phyloP scores from a whole-genome alignment of 768 basidiomycete species.

The Cyclocybe aegerita region DNA sequence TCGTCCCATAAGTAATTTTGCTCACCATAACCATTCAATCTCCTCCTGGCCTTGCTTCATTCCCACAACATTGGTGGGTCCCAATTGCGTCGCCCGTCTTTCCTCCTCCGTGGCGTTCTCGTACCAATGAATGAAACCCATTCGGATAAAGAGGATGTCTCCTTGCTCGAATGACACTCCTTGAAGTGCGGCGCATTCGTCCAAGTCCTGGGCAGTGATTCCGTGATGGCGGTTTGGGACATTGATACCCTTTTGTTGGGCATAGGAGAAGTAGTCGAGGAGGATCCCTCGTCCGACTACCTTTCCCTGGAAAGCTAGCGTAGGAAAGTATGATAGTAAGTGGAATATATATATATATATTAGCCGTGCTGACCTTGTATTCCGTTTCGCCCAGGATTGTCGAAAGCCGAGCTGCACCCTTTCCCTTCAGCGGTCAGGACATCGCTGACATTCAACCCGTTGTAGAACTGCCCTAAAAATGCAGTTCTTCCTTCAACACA shows the following conservation, averaged over 20 bases:
- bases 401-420: conserved; percentile 9
- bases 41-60: conserved; percentile 19
- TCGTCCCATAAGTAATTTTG: background rate
- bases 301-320: conserved; percentile 22
- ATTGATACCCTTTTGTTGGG: conserved; percentile 13
- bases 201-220: conserved; percentile 18
- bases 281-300: conserved; percentile 25
- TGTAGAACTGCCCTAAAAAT: conserved; percentile 20
- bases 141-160: conserved; percentile 23
- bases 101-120: conserved; percentile 21
- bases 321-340: background rate
- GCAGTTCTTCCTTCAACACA: background rate
- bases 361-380: conserved; percentile 16
- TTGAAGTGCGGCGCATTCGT: conserved; percentile 19
- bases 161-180: conserved; percentile 18
- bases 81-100: background rate
- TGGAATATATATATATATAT: background rate
- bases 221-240: conserved; percentile 12
- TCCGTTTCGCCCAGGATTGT: conserved; percentile 21
- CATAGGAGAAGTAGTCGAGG: conserved; percentile 21
- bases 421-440: conserved; percentile 14
- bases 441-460: conserved; percentile 16
- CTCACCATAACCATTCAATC: conserved; percentile 24
- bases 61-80: conserved; percentile 11
- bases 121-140: conserved; percentile 22